Evolutionary conservation across 202 grass and related monocot species (phyloP), one percentile per base, ranked within the genome.

Genomic region (Zizania palustris): DNA sequence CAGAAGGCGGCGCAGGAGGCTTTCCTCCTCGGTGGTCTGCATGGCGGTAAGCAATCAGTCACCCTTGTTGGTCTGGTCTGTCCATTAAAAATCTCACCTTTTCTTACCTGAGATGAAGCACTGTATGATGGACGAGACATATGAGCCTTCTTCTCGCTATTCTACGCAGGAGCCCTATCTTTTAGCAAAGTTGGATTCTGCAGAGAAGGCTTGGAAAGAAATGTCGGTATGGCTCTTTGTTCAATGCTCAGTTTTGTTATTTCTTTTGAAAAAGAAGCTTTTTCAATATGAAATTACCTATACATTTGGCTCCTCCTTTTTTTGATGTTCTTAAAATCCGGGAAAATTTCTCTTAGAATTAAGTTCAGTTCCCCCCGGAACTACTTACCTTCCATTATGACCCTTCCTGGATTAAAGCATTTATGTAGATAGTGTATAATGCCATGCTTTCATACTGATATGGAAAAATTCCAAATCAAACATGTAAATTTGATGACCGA

Each of bases 141-240:
- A 58, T 75, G 28, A 49, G 1, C 45, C 12, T 46, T 15, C 40
- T 64, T 69, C 42, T 41, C 34, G 5, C 20, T 77, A 60, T 68
- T 77, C 70, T 40, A 9, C 76, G 65, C 51, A 97, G 94, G 91
- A 97, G 74, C 94, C 94, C n/a, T 93, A 90, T 84, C 81, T 97
- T 36, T 86, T 97, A 73, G 77, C 88, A 22, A 97, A 93, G 82
- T 40, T 97, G 82, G 91, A 93, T 74, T 97, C 94, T 77, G 87
- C 91, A 42, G 94, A 97, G 75, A 93, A 82, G 81, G 92, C 88
- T 45, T 93, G 91, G 94, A 97, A 90, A 88, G 94, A 97, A 77
- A 87, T 97, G 80, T 97, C 88, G 86, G 91, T 97, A 93, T 82
- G 86, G 54, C 53, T 75, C 74, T 54, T 33, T 61, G n/a, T 73